phyloP scores from a whole-genome alignment of 2,329 filamentous ascomycete species.

The Hypoxylon sp. region DNA sequence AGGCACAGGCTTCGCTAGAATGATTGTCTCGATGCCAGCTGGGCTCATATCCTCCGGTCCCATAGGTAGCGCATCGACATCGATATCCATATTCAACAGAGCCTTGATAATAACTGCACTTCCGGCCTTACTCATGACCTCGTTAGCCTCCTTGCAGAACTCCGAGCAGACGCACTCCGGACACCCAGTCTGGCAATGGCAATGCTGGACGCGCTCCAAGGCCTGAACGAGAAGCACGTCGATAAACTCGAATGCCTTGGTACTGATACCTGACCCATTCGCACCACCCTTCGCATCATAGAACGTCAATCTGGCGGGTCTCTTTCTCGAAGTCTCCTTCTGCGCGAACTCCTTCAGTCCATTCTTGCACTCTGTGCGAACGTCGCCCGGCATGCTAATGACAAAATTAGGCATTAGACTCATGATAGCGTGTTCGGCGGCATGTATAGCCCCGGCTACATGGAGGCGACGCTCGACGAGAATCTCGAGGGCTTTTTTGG shows the following conservation, averaged over 20 bases:
- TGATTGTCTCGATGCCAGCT: conserved; percentile 82
- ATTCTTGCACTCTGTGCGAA: conserved; percentile 93
- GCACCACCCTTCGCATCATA: conserved; percentile 94
- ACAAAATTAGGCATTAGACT: conserved; percentile 91
- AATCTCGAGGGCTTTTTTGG: conserved; percentile 79
- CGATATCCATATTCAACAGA: conserved; percentile 78
- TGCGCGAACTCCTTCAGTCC: conserved; percentile 86
- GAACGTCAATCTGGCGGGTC: conserved; percentile 88
- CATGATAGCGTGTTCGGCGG: conserved; percentile 90
- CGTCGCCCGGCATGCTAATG: conserved; percentile 87
- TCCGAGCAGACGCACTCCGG: conserved; percentile 90
- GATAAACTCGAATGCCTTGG: conserved; percentile 93
- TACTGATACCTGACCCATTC: conserved; percentile 83
- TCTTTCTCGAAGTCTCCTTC: conserved; percentile 74
- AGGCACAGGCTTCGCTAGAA: conserved; percentile 74
- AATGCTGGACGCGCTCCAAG: conserved; percentile 77
- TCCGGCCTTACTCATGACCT: conserved; percentile 93
- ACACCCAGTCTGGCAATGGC: conserved; percentile 81
- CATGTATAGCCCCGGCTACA: conserved; percentile 89
- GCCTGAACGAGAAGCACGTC: conserved; percentile 81
- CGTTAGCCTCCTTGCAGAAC: conserved; percentile 83
- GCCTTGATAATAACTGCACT: conserved; percentile 81
- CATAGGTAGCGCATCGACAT: conserved; percentile 85
- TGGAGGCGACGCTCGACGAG: conserved; percentile 77
- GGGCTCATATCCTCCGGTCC: conserved; percentile 77